These are phyloP conservation scores for Agrocybe pediades DNA, from an alignment of 768 basidiomycete species.

Conservation along the genomic window DNA sequence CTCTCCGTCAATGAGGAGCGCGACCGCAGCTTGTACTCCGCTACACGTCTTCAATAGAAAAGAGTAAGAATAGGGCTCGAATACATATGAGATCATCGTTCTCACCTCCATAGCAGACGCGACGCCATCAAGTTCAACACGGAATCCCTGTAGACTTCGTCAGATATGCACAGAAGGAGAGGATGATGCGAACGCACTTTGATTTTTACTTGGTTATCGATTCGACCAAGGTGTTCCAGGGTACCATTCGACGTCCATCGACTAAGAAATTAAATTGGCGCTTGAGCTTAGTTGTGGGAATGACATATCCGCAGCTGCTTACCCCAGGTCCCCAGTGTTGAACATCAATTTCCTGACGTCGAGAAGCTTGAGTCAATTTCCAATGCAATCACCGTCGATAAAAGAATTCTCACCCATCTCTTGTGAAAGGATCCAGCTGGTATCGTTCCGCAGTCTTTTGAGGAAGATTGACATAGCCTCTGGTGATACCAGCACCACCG, in stretches of 20 bases:
- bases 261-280: slow-evolving; percentile 23
- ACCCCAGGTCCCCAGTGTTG: slow-evolving; percentile 63
- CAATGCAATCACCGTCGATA: not conserved
- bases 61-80: not conserved
- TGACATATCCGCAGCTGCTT: slow-evolving; percentile 11
- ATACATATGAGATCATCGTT: not conserved
- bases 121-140: slow-evolving; percentile 65
- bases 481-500: slow-evolving; percentile 58
- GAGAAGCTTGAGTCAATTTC: not conserved
- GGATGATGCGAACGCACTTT: slow-evolving; percentile 35
- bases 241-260: slow-evolving; percentile 54
- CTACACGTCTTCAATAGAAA: slow-evolving; percentile 34
- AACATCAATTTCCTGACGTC: slow-evolving; percentile 49
- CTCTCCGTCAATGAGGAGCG: slow-evolving; percentile 50
- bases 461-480: slow-evolving; percentile 57
- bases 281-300: not conserved
- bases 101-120: slow-evolving; percentile 59
- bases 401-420: slow-evolving; percentile 41
- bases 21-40: slow-evolving; percentile 46
- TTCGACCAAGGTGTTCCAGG: slow-evolving; percentile 58
- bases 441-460: slow-evolving; percentile 57
- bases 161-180: not conserved
- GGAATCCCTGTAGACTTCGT: slow-evolving; percentile 47
- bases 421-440: slow-evolving; percentile 48
- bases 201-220: slow-evolving; percentile 67